Evolutionary conservation across 192 early-diverging fungal genomes (phyloP).

Genomic region (Rhizophagus sp.): DNA sequence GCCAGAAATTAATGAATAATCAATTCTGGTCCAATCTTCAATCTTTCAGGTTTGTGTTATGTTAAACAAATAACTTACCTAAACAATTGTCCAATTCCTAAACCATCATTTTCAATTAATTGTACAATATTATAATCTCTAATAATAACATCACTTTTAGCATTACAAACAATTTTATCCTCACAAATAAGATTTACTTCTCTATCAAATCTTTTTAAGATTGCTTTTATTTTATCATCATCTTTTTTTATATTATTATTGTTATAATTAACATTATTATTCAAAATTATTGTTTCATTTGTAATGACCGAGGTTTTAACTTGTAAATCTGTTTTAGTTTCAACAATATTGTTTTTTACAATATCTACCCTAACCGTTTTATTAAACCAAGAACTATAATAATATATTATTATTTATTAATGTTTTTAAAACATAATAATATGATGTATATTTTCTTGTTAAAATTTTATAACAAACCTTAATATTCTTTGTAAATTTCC

Average conservation of each 20-base stretch:
- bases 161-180: conserved; percentile 44
- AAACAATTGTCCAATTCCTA: conserved; percentile 49
- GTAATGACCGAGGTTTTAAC: not conserved
- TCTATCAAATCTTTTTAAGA: conserved; percentile 41
- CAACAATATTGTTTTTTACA: conserved; percentile 36
- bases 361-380: conserved; percentile 37
- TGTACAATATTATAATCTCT: conserved; percentile 38
- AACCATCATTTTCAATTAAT: conserved; percentile 42
- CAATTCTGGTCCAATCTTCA: too few species aligned
- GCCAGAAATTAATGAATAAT: too few species aligned
- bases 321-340: conserved; percentile 22
- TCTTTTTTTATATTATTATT: not conserved
- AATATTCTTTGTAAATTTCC: conserved; percentile 49
- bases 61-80: conserved; percentile 23
- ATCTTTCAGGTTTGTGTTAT: too few species aligned
- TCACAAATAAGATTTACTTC: conserved; percentile 47
- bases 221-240: not conserved
- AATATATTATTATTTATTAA: not conserved
- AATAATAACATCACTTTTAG: conserved; percentile 41
- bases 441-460: too few species aligned
- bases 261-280: not conserved
- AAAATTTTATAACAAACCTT: conserved; percentile 35
- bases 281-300: not conserved
- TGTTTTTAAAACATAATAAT: too few species aligned
- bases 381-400: conserved; percentile 42